Evolutionary conservation across 768 basidiomycete species (phyloP), one percentile per base, ranked within the genome.

Genomic region (Paxillus involutus): DNA sequence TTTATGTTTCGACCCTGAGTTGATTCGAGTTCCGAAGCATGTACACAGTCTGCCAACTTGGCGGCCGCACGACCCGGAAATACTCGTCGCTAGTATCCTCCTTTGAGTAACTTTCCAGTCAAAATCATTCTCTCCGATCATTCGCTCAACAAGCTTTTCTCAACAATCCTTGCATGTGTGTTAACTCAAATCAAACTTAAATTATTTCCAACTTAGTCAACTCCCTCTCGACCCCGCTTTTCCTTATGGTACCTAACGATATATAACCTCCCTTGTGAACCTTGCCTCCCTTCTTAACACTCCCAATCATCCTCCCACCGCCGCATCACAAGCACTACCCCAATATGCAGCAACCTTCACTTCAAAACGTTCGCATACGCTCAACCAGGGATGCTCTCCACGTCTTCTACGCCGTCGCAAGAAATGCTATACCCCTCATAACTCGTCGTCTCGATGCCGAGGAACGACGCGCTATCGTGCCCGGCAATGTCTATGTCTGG

Each of bases 401-500:
- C 57, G 85, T 92, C 62, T 91, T 92, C 71, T 77, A 87, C 65
- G 91, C 83, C 46, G 90, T 91, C 47, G 85, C 88, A 10, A 77
- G 77, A 55, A 79, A 83, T 61, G 66, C 76, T 52, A 76, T 91
- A 41, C 88, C 88, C 45, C 80, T 92, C 65, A 89, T 91, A 64
- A 88, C 86, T 19, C 82, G 90, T 52, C 84, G 90, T 8, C 80
- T 93, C 60, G 90, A 92, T 65, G 86, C 86, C 42, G 89, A 91
- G 66, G 90, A 92, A 68, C 82, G 90, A 40, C 77, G 84, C 44
- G 81, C 81, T 16, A 88, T 93, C 62, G 60, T 77, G 16, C 80
- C 90, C 0, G 90, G 90, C 24, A 89, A 89, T 60, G 88, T 91
- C 21, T 92, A 91, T 61, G 88, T 92, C 56, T 93, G 91, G 90